Evolutionary conservation across 495 filamentous ascomycete species (phyloP), one percentile per base, ranked within the genome.

Genomic region (Lineolata rhizophorae): DNA sequence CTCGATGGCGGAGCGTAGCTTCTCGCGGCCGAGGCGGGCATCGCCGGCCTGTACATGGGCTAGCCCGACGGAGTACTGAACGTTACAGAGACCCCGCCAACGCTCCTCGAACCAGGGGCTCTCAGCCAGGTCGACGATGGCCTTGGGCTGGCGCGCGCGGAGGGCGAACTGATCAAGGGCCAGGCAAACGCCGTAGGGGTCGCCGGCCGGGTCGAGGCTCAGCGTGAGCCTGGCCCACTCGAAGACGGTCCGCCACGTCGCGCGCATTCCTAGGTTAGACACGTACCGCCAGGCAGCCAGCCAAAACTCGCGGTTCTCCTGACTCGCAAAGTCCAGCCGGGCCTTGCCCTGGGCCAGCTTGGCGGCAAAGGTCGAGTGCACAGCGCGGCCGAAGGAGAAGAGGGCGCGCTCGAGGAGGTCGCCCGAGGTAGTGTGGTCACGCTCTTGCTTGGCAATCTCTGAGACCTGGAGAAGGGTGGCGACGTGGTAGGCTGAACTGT

Each of bases 381-480:
- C 65, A 3, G 81, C 76, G 6, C 90, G 66, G 11, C 87, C 87
- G 45, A 99, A 87, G 19, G 77, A 78, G 56, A 92, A 95, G 8
- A 99, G 61, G 1, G 85, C 83, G 20, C 87, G 63, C 52, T 95
- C 87, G 31, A 93, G 68, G 5, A 94, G 64, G 42, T 95, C 87
- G 16, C 79, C 73, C 1, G 85, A 69, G 2, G 81, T 64, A 3
- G 82, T 68, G 40, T 81, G 70, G 46, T 95, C 85, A 20, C 77
- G 63, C 44, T 93, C 76, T 27, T 93, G 76, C 47, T 82, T 79
- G 13, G 81, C 81, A 27, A 94, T 75, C 49, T 84, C 81, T 32
- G 81, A 90, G 14, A 87, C 81, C 49, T 93, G 83, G 27, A 94
- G 70, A 5, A 97, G 66, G 2, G 83, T 87, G 0, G 84, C 85